A percentile compares a stretch with the other conserved stretches of the same genome.
Evolutionary conservation across 1,139 yeast genomes (phyloP).

Genomic region (Komagataea norvegica): DNA sequence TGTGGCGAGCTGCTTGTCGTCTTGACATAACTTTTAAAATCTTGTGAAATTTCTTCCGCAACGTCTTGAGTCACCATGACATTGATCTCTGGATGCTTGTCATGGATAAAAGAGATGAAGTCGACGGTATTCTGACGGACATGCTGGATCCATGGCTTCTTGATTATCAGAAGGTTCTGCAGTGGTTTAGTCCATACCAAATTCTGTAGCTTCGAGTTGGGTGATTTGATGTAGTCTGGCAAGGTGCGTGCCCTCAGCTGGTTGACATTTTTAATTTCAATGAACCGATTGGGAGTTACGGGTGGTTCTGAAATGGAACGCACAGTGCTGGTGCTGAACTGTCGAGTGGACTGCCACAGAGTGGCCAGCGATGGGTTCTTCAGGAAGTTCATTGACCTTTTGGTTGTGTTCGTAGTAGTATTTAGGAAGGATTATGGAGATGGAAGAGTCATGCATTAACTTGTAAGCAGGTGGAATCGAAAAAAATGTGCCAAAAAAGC

Average conservation of each 20-base stretch:
- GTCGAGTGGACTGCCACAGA: not conserved
- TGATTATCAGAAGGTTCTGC: slow-evolving; percentile 70
- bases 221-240: slow-evolving; percentile 42
- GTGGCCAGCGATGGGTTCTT: not conserved
- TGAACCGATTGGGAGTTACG: slow-evolving; percentile 16
- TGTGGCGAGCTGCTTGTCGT: slow-evolving; percentile 25
- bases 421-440: too few species aligned
- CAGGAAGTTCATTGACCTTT: not conserved
- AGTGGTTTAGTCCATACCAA: slow-evolving; percentile 50
- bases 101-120: slow-evolving; percentile 53
- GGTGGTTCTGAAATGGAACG: slow-evolving; percentile 23
- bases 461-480: too few species aligned
- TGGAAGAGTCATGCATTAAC: too few species aligned
- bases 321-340: slow-evolving; percentile 11
- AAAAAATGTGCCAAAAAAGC: too few species aligned
- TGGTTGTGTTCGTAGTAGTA: too few species aligned
- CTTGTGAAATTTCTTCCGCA: slow-evolving; percentile 61
- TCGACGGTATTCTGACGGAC: slow-evolving; percentile 65
- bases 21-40: slow-evolving; percentile 30
- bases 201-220: slow-evolving; percentile 45
- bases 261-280: slow-evolving; percentile 18
- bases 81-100: slow-evolving; percentile 62
- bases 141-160: slow-evolving; percentile 72
- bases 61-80: slow-evolving; percentile 74
- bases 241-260: slow-evolving; percentile 18